Percentiles rank a stretch among this genome's conserved stretches.
Evolutionary conservation across 345 rosid species (phyloP).

Genomic region (Melaleuca quinquenervia): DNA sequence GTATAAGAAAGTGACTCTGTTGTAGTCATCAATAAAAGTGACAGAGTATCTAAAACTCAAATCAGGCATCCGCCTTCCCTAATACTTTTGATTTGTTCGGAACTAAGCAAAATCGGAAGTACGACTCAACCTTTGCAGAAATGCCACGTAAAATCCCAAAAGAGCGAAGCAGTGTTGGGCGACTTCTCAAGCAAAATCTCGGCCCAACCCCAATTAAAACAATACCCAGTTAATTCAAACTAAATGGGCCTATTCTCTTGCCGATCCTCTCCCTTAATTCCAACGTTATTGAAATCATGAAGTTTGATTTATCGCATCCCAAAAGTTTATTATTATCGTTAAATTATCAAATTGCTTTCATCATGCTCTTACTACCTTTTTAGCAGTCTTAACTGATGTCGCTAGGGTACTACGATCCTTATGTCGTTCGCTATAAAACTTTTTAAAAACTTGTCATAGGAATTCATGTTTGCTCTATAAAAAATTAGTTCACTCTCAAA

Average conservation of each 20-base stretch:
- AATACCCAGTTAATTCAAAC: background rate
- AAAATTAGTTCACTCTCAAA: background rate
- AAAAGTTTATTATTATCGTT: background rate
- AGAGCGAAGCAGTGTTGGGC: too few species aligned
- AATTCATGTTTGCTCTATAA: background rate
- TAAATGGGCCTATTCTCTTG: background rate
- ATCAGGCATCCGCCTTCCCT: too few species aligned
- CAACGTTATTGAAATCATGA: background rate
- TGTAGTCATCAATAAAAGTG: too few species aligned
- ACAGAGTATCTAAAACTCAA: too few species aligned
- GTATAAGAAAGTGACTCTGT: too few species aligned
- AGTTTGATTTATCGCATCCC: background rate
- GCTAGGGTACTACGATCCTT: background rate
- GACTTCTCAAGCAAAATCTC: too few species aligned
- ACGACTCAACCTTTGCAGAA: too few species aligned
- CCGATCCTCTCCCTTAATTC: background rate
- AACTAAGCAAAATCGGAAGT: too few species aligned
- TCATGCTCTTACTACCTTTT: background rate
- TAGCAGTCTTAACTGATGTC: background rate
- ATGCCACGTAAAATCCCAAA: too few species aligned
- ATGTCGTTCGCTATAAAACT: background rate
- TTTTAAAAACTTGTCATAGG: background rate
- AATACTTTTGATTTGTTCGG: too few species aligned
- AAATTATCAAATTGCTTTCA: background rate
- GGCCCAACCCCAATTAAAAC: background rate